Base-by-base conservation (phyloP, 2,329 filamentous ascomycete genomes). In the Mycosphaerella sp. region DNA sequence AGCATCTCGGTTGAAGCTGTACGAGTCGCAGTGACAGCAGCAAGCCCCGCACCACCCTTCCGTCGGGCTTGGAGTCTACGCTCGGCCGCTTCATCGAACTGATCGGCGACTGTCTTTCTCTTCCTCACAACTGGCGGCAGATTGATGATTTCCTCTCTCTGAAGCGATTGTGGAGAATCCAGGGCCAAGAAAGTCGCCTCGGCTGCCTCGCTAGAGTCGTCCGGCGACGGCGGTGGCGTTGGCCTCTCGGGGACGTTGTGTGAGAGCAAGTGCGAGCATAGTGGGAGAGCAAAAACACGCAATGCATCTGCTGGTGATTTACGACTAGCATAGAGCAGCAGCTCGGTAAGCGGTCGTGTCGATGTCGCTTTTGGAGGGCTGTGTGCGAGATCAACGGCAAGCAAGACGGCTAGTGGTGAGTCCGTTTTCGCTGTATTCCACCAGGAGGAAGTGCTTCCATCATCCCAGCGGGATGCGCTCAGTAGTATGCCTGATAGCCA, bases 81-180 rank as follows among this genome's bases (percentile, higher is more conserved):
- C 45, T 74, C 68, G 1, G 70, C 68, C 3, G 76, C 76, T 61
- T 75, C 72, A 45, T 78, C 74, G 48, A 79, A 77, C 3, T 77
- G 64, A 34, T 74, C 70, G 6, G 63, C 64, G 11, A 70, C 62
- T 21, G 69, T 70, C 50, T 72, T 74, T 12, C 74, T 70, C 59
- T 76, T 78, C 9, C 67, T 64, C 0, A 66, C 26, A 6, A 29
- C 55, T 0, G 64, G 62, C 4, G 64, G 56, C 6, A 63, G 54
- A 50, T 67, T 59, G 26, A 66, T 53, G 8, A 61, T 49, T 36
- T 63, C 60, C 7, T 44, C 45, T 11, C 55, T 31, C 7, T 51
- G 29, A 8, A 26, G 14, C 21, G 34, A 38, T 11, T 29, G n/a
- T 9, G 10, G 12, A 12, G 21, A 6, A 7, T 11, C 41, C 3